Evolutionary conservation across 441 rosid species (phyloP).

Genomic region (Pelargonium fulgidum): DNA sequence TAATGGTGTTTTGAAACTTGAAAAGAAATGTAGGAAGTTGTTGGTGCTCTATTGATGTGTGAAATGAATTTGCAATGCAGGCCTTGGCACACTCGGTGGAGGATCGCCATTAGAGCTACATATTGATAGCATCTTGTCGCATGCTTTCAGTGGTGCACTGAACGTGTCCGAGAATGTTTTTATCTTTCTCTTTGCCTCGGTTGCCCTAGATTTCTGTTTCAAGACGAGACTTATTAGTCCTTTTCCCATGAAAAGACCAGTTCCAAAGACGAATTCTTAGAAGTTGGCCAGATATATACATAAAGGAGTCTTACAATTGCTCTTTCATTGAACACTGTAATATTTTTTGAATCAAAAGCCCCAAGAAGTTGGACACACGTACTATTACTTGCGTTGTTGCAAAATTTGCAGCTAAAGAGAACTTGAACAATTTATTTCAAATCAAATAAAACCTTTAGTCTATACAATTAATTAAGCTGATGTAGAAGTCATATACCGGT

Average conservation of each 20-base stretch:
- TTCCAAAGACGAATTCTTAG: conserved; percentile 17
- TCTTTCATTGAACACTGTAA: too few species aligned
- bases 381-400: too few species aligned
- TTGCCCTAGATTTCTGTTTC: conserved; percentile 65
- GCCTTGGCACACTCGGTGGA: conserved; percentile 47
- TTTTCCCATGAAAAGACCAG: conserved; percentile 40
- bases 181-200: conserved; percentile 62
- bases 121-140: conserved; percentile 50
- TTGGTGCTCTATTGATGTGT: not conserved
- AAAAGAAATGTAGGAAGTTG: not conserved
- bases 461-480: too few species aligned
- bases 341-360: too few species aligned
- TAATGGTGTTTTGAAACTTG: not conserved
- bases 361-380: too few species aligned
- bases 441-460: too few species aligned
- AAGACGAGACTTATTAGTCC: conserved; percentile 56
- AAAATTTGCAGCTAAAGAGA: too few species aligned
- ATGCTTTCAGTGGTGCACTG: conserved; percentile 47
- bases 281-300: not conserved
- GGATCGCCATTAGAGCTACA: conserved; percentile 60
- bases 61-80: conserved; percentile 29
- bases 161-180: conserved; percentile 55
- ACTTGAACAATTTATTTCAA: too few species aligned
- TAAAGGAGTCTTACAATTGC: too few species aligned
- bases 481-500: too few species aligned